Percentiles rank a stretch among this genome's conserved stretches.
phyloP scores from a whole-genome alignment of 306 rosid species.

The Chamaecrista fasciculata region DNA sequence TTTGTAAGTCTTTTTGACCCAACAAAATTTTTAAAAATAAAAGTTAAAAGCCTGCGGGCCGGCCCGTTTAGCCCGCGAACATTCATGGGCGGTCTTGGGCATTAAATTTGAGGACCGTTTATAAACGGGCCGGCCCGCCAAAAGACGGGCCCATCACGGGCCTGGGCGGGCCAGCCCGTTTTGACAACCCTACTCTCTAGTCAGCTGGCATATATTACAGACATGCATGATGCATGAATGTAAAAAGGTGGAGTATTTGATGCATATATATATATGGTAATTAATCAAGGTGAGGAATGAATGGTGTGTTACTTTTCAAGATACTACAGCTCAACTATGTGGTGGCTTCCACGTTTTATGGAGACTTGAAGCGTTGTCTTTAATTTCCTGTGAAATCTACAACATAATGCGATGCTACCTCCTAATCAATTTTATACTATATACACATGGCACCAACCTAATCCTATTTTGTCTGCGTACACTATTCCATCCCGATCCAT shows the following conservation, averaged over 20 bases:
- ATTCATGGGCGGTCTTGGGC: no score
- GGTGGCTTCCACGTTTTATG: conserved; percentile 9
- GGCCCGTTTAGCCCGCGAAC: no score
- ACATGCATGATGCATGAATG: neutral
- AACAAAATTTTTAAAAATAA: no score
- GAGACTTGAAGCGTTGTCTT: neutral
- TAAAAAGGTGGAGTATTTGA: neutral
- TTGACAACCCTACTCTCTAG: no score
- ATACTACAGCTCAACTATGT: conserved; percentile 23
- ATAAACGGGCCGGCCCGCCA: no score
- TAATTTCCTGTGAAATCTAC: neutral
- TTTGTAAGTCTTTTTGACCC: no score
- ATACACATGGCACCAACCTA: conserved; percentile 5
- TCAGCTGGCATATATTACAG: neutral
- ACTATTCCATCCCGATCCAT: neutral
- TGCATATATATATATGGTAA: neutral
- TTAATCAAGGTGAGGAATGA: neutral
- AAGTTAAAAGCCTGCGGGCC: no score
- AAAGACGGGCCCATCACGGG: no score
- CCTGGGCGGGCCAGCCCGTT: no score
- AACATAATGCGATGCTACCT: neutral
- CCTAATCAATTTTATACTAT: neutral
- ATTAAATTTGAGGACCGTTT: no score
- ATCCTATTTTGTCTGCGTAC: neutral
- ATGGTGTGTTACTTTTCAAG: neutral